Evolutionary conservation across 768 basidiomycete species (phyloP).

Genomic region (Trametes gibbosa): DNA sequence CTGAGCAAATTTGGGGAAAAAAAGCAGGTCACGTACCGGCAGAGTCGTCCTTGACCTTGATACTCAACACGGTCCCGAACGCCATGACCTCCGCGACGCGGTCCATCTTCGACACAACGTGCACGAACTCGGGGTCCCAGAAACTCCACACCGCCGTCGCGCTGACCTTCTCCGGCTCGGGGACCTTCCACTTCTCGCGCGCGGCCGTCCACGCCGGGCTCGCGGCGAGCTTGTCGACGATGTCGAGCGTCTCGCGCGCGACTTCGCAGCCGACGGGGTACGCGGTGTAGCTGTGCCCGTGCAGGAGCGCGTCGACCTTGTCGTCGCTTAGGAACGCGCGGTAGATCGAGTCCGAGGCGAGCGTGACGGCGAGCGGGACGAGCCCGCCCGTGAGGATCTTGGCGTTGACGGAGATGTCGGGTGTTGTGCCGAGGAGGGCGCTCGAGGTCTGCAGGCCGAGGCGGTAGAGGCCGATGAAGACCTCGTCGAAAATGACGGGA

Average conservation of each 20-base stretch:
- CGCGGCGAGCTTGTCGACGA: constrained; percentile 50
- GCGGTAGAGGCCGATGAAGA: constrained; percentile 91
- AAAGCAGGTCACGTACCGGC: constrained; percentile 42
- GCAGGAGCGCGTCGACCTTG: constrained; percentile 85
- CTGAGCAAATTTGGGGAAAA: too few species aligned
- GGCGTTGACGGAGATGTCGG: constrained; percentile 90
- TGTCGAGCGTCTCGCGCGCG: constrained; percentile 73
- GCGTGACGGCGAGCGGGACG: constrained; percentile 80
- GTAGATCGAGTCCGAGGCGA: constrained; percentile 81
- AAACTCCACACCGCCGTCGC: constrained; percentile 69
- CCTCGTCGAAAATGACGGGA: constrained; percentile 94
- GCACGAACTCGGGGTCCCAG: constrained; percentile 77
- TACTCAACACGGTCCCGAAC: constrained; percentile 79
- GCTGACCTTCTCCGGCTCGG: constrained; percentile 11
- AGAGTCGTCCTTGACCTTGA: constrained; percentile 61
- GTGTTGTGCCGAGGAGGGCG: constrained; percentile 65
- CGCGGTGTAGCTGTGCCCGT: constrained; percentile 96
- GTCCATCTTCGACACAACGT: constrained; percentile 52
- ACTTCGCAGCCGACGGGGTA: constrained; percentile 92
- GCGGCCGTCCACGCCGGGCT: constrained; percentile 61
- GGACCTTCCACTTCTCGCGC: constrained; percentile 52
- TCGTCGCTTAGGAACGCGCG: constrained; percentile 68
- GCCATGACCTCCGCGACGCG: constrained; percentile 78
- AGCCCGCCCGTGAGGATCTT: constrained; percentile 94
- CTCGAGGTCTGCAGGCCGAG: constrained; percentile 67